These are phyloP conservation scores for Cenococcum geophilum DNA, from an alignment of 495 filamentous ascomycete species.

Conservation along the genomic window DNA sequence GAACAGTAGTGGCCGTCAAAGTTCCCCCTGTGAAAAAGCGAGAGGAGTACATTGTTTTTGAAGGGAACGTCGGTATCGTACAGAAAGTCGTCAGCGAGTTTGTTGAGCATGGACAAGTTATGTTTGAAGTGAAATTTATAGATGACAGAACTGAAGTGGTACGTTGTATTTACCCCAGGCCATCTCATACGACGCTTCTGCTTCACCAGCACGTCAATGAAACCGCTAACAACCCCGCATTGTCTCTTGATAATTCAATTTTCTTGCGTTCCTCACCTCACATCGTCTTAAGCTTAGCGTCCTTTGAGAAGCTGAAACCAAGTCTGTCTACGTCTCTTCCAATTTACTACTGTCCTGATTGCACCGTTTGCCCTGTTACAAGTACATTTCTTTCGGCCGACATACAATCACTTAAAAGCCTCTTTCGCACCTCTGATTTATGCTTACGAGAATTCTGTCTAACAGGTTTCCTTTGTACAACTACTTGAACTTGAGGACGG, in stretches of 20 bases:
- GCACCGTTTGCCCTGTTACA: too few species aligned
- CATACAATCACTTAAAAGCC: too few species aligned
- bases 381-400: too few species aligned
- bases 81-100: conserved; percentile 25
- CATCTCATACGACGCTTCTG: not conserved
- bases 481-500: conserved; percentile 34
- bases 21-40: conserved; percentile 17
- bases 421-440: too few species aligned
- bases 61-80: conserved; percentile 29
- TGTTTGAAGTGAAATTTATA: conserved; percentile 34
- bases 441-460: not conserved
- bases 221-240: too few species aligned
- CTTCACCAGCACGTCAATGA: not conserved
- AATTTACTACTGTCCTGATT: too few species aligned
- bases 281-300: too few species aligned
- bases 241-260: too few species aligned
- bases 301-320: too few species aligned
- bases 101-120: conserved; percentile 17
- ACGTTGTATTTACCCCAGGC: conserved; percentile 19
- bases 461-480: conserved; percentile 33
- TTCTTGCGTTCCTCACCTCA: too few species aligned
- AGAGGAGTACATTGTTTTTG: conserved; percentile 17
- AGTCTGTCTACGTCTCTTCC: too few species aligned
- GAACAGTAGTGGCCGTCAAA: conserved; percentile 17
- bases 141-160: conserved; percentile 31